These are phyloP conservation scores for Saccharomycopsis vini DNA, from an alignment of 805 yeast genomes.

Conservation along the genomic window DNA sequence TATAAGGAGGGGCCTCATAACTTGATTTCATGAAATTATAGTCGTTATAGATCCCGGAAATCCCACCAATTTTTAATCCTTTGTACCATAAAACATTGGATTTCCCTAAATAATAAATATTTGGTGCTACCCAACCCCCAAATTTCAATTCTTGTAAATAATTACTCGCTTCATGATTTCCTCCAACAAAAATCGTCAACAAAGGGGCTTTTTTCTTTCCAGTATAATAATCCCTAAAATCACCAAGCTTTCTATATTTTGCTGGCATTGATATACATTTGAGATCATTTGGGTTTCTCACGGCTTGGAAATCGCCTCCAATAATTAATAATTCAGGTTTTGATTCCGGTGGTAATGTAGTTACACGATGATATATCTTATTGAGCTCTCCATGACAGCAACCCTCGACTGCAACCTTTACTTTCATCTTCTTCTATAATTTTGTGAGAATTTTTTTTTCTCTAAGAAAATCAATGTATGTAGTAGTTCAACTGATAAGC, in stretches of 20 bases:
- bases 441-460: too few relatives aligned
- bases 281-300: slow-evolving; percentile 57
- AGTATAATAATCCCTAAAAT: slow-evolving; percentile 63
- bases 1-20: slow-evolving; percentile 41
- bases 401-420: slow-evolving; percentile 66
- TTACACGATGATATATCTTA: slow-evolving; percentile 39
- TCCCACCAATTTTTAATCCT: slow-evolving; percentile 71
- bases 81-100: slow-evolving; percentile 64
- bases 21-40: slow-evolving; percentile 37
- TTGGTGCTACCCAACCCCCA: slow-evolving; percentile 93
- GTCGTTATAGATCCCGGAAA: slow-evolving; percentile 73
- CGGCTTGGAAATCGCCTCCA: slow-evolving; percentile 88
- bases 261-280: slow-evolving; percentile 67
- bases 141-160: slow-evolving; percentile 60
- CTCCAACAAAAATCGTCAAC: slow-evolving; percentile 79
- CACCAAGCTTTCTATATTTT: slow-evolving; percentile 70
- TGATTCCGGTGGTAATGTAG: slow-evolving; percentile 17
- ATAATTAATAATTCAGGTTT: slow-evolving; percentile 57
- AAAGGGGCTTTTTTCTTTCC: slow-evolving; percentile 61
- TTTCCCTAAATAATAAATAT: slow-evolving; percentile 77
- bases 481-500: too few relatives aligned
- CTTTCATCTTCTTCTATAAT: too few relatives aligned
- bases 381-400: slow-evolving; percentile 82
- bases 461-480: not conserved
- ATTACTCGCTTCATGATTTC: slow-evolving; percentile 88